These are phyloP conservation scores for Fomitopsis pinicola DNA, from an alignment of 1,284 basidiomycete species.

Conservation along the genomic window DNA sequence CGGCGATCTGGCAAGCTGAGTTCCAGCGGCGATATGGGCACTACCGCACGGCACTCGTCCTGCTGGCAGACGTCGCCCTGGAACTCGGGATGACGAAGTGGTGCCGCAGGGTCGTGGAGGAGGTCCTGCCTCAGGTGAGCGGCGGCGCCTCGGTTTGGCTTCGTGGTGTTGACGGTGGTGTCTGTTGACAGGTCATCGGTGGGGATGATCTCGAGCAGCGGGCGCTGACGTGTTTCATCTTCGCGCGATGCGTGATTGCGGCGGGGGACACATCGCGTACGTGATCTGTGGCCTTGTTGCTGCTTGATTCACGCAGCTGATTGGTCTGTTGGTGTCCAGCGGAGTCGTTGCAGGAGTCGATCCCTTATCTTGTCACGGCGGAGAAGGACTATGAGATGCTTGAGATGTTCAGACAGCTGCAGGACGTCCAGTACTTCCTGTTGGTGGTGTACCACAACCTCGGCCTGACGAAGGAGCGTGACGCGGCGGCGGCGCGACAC, in stretches of 20 bases:
- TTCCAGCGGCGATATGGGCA: slow-evolving; percentile 64
- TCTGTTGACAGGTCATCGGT: slow-evolving; percentile 50
- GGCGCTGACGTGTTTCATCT: slow-evolving; percentile 66
- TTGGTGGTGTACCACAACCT: slow-evolving; percentile 71
- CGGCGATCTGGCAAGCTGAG: slow-evolving; percentile 73
- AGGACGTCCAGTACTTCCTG: slow-evolving; percentile 67
- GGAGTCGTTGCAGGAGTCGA: slow-evolving; percentile 47
- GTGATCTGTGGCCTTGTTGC: slow-evolving; percentile 2
- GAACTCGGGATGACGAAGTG: slow-evolving; percentile 72
- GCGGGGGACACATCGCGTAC: slow-evolving; percentile 21
- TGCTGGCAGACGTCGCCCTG: slow-evolving; percentile 71
- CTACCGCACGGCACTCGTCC: slow-evolving; percentile 62
- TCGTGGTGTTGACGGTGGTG: not conserved
- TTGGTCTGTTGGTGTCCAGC: slow-evolving; percentile 22
- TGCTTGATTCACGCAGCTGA: not conserved
- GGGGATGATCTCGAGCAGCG: slow-evolving; percentile 72
- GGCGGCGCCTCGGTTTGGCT: not conserved
- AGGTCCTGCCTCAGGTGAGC: slow-evolving; percentile 72
- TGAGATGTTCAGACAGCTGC: slow-evolving; percentile 52
- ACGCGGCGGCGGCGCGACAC: slow-evolving; percentile 49
- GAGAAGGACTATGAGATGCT: slow-evolving; percentile 59
- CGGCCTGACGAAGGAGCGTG: slow-evolving; percentile 48
- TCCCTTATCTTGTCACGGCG: slow-evolving; percentile 57
- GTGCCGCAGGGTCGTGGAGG: slow-evolving; percentile 60
- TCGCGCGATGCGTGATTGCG: slow-evolving; percentile 69